These are phyloP conservation scores for Coffea eugenioides DNA, from an alignment of 257 asterid genomes.

Conservation along the genomic window DNA sequence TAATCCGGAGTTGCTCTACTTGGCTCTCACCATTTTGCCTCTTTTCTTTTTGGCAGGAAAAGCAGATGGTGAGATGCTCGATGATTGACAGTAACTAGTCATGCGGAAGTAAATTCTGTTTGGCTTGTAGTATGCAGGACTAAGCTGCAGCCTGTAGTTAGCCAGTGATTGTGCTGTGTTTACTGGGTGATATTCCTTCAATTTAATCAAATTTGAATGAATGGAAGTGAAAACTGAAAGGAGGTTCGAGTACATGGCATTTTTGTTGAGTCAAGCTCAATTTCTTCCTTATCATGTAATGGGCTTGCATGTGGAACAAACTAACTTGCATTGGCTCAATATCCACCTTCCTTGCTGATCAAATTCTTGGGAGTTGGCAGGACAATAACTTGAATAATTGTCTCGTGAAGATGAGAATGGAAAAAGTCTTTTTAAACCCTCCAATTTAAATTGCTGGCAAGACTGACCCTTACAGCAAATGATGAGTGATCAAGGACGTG, in stretches of 20 bases:
- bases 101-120: not conserved
- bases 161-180: not conserved
- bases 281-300: no score
- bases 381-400: not conserved
- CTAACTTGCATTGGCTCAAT: no score
- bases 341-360: no score
- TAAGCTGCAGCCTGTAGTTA: not conserved
- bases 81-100: not conserved
- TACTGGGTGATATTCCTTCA: not conserved
- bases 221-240: no score
- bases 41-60: not conserved
- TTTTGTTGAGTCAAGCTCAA: no score
- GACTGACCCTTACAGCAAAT: no score
- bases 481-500: no score
- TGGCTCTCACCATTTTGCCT: not conserved
- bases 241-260: no score
- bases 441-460: not conserved
- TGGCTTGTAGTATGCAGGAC: not conserved
- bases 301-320: no score
- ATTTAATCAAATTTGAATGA: not conserved
- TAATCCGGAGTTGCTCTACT: not conserved
- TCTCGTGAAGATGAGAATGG: not conserved
- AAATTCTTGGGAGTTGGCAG: no score
- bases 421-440: not conserved
- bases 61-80: not conserved